Conservation (phyloP, 495 filamentous ascomycete genomes). For the Choiromyces venosus region DNA sequence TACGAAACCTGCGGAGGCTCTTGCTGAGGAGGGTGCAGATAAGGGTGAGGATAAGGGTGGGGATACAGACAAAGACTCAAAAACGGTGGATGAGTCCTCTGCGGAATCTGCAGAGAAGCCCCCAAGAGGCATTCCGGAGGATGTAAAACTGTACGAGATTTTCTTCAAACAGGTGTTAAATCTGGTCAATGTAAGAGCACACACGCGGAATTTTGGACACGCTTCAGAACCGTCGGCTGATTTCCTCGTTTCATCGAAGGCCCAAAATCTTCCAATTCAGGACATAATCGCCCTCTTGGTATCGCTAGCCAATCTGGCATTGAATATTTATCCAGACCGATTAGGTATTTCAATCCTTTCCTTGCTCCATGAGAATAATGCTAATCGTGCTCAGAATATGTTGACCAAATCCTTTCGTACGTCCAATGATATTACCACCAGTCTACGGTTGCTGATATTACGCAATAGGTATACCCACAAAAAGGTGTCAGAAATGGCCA, state of each 20-base stretch:
- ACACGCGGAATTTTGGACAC: conserved; percentile 41
- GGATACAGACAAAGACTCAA: conserved; percentile 45
- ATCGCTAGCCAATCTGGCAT: conserved; percentile 82
- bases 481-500: conserved; percentile 83
- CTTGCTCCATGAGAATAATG: conserved; percentile 10
- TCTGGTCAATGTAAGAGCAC: conserved; percentile 58
- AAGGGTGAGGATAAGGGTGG: conserved; percentile 34
- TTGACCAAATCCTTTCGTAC: conserved; percentile 82
- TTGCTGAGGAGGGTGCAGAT: conserved; percentile 37
- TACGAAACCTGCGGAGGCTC: conserved; percentile 40
- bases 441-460: conserved; percentile 9
- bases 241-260: conserved; percentile 48
- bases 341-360: conserved; percentile 47
- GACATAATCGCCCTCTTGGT: conserved; percentile 90
- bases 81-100: neutral
- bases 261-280: conserved; percentile 83
- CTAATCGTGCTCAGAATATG: conserved; percentile 58
- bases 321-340: conserved; percentile 89
- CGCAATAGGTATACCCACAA: conserved; percentile 58
- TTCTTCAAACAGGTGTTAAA: conserved; percentile 96
- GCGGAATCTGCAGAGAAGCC: conserved; percentile 47
- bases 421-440: conserved; percentile 3
- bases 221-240: conserved; percentile 38
- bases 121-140: conserved; percentile 65
- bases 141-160: conserved; percentile 90